Evolutionary conservation across 164 flowering plant genomes (phyloP).

Genomic region (Taxillus chinensis): DNA sequence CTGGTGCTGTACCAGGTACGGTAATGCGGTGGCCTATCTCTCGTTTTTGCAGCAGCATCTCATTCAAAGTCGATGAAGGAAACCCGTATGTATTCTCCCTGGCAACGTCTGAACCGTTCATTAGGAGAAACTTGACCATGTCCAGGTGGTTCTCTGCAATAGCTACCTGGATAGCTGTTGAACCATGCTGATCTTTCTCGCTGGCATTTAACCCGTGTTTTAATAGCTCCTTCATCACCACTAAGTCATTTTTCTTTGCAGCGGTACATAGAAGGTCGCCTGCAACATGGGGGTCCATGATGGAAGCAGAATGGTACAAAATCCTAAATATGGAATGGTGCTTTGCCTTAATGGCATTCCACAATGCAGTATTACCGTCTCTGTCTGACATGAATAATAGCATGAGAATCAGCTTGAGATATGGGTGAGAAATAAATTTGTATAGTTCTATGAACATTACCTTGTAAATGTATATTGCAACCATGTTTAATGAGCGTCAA

Average conservation of each 20-base stretch:
- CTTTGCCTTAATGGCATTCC: constrained; percentile 66
- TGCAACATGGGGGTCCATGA: constrained; percentile 43
- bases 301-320: constrained; percentile 46
- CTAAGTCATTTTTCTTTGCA: constrained; percentile 48
- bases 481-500: constrained; percentile 56
- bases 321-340: constrained; percentile 58
- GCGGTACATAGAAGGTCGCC: constrained; percentile 79
- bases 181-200: constrained; percentile 41
- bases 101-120: constrained; percentile 50
- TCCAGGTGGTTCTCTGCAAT: constrained; percentile 41
- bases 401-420: not conserved
- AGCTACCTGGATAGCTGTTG: constrained; percentile 57
- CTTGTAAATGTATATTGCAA: constrained; percentile 50
- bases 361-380: constrained; percentile 68
- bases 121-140: constrained; percentile 51
- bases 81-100: constrained; percentile 13
- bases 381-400: constrained; percentile 33
- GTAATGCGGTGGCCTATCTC: constrained; percentile 40
- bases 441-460: constrained; percentile 16
- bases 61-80: constrained; percentile 21
- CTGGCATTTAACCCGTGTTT: constrained; percentile 50
- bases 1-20: constrained; percentile 9
- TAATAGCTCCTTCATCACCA: constrained; percentile 55
- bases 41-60: constrained; percentile 33
- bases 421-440: not conserved